These are phyloP conservation scores for Petunia axillaris DNA, from an alignment of 257 asterid genomes.

Conservation along the genomic window DNA sequence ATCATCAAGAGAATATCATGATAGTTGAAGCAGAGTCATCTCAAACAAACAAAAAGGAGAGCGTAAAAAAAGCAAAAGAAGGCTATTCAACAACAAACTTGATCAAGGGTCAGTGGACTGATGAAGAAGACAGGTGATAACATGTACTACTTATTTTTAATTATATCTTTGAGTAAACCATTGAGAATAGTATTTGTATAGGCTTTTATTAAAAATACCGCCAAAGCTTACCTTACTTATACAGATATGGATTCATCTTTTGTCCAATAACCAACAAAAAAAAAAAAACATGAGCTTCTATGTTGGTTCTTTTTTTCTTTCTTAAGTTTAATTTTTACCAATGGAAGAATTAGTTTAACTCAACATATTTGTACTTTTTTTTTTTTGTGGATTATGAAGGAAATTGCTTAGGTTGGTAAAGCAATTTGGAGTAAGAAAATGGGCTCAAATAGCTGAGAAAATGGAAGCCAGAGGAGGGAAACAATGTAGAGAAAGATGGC, in stretches of 20 bases:
- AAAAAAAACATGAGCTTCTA: not conserved
- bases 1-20: not conserved
- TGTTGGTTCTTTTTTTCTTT: not conserved
- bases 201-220: not conserved
- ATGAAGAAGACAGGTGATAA: constrained; percentile 63
- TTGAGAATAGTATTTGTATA: not conserved
- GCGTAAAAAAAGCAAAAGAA: constrained; percentile 27
- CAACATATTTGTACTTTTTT: not conserved
- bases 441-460: constrained; percentile 72
- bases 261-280: no score
- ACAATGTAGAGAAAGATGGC: constrained; percentile 92
- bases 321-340: not conserved
- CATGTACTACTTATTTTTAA: not conserved
- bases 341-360: not conserved
- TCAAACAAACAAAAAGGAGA: constrained; percentile 1
- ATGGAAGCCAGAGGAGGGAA: constrained; percentile 72
- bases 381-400: constrained; percentile 33
- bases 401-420: constrained; percentile 60
- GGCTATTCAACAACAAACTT: constrained; percentile 33
- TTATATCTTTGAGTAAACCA: not conserved
- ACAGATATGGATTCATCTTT: no score
- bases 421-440: constrained; percentile 64
- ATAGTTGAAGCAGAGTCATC: not conserved
- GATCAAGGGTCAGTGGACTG: constrained; percentile 79
- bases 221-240: no score